phyloP scores from a whole-genome alignment of 2,329 filamentous ascomycete genomes.

The Arthrobotrys megalospora region DNA sequence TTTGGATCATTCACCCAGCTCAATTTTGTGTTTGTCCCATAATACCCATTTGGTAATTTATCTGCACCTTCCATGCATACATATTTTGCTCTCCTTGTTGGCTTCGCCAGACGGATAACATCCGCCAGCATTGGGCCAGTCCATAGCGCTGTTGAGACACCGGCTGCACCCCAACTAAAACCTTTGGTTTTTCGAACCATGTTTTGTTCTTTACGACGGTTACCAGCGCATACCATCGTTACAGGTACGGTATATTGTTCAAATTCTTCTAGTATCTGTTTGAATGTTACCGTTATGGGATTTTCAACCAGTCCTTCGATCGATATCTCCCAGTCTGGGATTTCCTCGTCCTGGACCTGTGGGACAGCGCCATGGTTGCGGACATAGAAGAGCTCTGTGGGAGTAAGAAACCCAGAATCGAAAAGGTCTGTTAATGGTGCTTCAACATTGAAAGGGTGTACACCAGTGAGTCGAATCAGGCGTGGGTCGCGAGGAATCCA shows the following conservation, averaged over 20 bases:
- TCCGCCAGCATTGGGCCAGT: constrained; percentile 85
- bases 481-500: constrained; percentile 85
- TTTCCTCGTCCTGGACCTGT: constrained; percentile 78
- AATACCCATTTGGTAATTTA: constrained; percentile 72
- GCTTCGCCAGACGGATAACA: constrained; percentile 78
- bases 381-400: constrained; percentile 90
- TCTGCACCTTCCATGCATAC: constrained; percentile 94
- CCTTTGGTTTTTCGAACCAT: constrained; percentile 90
- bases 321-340: constrained; percentile 84
- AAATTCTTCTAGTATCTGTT: constrained; percentile 80
- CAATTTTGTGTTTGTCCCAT: constrained; percentile 74
- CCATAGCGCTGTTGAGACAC: constrained; percentile 87
- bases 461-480: constrained; percentile 86
- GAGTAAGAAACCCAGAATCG: constrained; percentile 82
- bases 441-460: constrained; percentile 93
- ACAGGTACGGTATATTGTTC: constrained; percentile 88
- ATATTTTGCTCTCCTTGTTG: constrained; percentile 79
- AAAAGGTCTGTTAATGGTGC: constrained; percentile 84
- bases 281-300: constrained; percentile 79
- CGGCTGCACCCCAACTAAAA: constrained; percentile 93
- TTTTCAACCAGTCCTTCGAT: constrained; percentile 88
- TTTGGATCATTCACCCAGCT: constrained; percentile 90
- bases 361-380: constrained; percentile 91
- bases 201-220: constrained; percentile 93
- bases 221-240: constrained; percentile 92